Evolutionary conservation across 1,284 basidiomycete species (phyloP), one percentile per base, ranked within the genome.

Genomic region (Golubevia pallescens): DNA sequence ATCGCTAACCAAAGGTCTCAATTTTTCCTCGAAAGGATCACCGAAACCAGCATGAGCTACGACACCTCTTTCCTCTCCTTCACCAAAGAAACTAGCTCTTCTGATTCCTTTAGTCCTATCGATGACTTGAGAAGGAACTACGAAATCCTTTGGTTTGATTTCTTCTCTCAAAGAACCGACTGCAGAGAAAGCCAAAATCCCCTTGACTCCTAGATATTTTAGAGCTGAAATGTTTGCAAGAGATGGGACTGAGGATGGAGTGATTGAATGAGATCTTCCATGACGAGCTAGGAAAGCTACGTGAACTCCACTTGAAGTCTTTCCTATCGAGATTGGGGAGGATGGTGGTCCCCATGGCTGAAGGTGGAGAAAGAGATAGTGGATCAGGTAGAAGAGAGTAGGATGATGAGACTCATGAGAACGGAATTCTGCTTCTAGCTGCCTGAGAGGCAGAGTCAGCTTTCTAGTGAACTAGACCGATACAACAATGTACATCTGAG

Each of bases 141-240:
- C 89, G 85, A 98, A 95, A 77, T 95, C 91, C 54, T 94, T 86
- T 21, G 83, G 80, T 14, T 83, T 72, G 81, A 98, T 94, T 78
- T 97, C 94, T 86, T 99, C 96, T 57, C 94, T 89, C 54, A 99
- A 89, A n/a, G 93, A 95, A 48, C 96, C 96, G 55, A 99, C 96
- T 6, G 96, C 96, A 16, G 92, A 93, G 88, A 99, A 99, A 1
- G 95, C 94, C 69, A 98, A 88, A 78, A 99, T 90, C 53, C 91
- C 92, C 69, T 92, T 90, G 14, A 94, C 93, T 61, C 96, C 96
- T 71, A 99, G 89, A 61, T 90, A 91, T 87, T 98, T 98, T 75
- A 98, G 89, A 0, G 95, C 95, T 14, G 95, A 93, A 82, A 98
- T 95, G 89, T 99, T 98, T 71, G 95, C 96, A 60, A 93, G 91